phyloP scores from a whole-genome alignment of 768 basidiomycete species.

The Tricholoma matsutake region DNA sequence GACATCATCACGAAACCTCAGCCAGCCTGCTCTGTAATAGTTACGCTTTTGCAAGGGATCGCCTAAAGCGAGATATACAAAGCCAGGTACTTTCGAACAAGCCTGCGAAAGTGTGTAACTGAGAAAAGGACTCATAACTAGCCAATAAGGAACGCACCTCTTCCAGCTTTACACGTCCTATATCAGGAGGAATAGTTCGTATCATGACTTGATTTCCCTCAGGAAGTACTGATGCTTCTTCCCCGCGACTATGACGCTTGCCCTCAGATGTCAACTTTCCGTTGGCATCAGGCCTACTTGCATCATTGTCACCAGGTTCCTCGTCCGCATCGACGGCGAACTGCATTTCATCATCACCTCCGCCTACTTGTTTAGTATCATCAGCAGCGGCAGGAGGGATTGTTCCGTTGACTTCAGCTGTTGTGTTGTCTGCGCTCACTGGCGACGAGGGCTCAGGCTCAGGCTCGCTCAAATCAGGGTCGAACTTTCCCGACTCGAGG shows the following conservation, averaged over 20 bases:
- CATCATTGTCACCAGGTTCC: slow-evolving; percentile 60
- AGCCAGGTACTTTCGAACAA: slow-evolving; percentile 74
- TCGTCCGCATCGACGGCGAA: slow-evolving; percentile 73
- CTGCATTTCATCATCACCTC: slow-evolving; percentile 71
- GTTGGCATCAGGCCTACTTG: slow-evolving; percentile 52
- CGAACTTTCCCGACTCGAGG: slow-evolving; percentile 82
- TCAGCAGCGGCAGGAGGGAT: slow-evolving; percentile 37
- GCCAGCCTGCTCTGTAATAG: slow-evolving; percentile 94
- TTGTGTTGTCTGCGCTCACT: slow-evolving; percentile 47
- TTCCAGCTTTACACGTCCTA: slow-evolving; percentile 85
- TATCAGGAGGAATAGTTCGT: slow-evolving; percentile 91
- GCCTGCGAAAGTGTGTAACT: slow-evolving; percentile 44
- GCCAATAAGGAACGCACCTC: slow-evolving; percentile 52
- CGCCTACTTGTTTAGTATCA: slow-evolving; percentile 46
- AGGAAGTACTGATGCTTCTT: slow-evolving; percentile 68
- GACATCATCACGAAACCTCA: slow-evolving; percentile 80
- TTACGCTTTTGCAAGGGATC: slow-evolving; percentile 92
- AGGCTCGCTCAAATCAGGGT: slow-evolving; percentile 67
- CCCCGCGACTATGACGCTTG: slow-evolving; percentile 54
- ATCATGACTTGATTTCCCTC: slow-evolving; percentile 94
- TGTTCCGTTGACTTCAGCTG: slow-evolving; percentile 38
- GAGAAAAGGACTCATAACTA: slow-evolving; percentile 4
- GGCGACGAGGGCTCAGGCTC: slow-evolving; percentile 50
- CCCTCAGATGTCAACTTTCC: slow-evolving; percentile 47
- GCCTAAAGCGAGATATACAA: slow-evolving; percentile 83